These are phyloP conservation scores for Tulasnella sp. DNA, from an alignment of 768 basidiomycete species.

Conservation along the genomic window DNA sequence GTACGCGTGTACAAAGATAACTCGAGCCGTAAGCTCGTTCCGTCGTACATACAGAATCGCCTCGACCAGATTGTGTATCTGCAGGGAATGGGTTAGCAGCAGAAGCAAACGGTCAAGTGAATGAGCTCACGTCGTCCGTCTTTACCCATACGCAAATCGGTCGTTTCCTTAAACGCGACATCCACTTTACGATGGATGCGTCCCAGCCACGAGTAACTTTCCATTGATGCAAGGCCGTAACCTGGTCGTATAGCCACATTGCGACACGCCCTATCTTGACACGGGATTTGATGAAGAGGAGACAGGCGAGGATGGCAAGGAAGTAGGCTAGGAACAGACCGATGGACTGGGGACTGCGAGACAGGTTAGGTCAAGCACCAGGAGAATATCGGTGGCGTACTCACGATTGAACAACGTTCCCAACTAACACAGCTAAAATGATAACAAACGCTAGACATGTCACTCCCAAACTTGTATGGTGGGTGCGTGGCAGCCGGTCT, in stretches of 20 bases:
- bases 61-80: conserved; percentile 56
- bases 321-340: conserved; percentile 50
- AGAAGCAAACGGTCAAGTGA: background rate
- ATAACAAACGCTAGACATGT: conserved; percentile 36
- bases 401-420: conserved; percentile 40
- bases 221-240: conserved; percentile 33
- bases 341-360: background rate
- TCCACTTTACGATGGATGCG: conserved; percentile 31
- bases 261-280: conserved; percentile 39
- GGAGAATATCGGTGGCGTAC: conserved; percentile 26
- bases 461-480: conserved; percentile 31
- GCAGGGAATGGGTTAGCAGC: background rate
- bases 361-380: background rate
- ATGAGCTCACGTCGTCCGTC: conserved; percentile 45
- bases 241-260: conserved; percentile 56
- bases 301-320: conserved; percentile 35
- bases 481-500: conserved; percentile 39
- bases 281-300: conserved; percentile 43
- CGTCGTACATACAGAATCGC: conserved; percentile 52
- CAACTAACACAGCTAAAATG: conserved; percentile 36
- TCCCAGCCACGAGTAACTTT: conserved; percentile 34
- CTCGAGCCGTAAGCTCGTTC: conserved; percentile 57
- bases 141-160: conserved; percentile 50
- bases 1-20: conserved; percentile 59
- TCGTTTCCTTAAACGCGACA: conserved; percentile 38